Evolutionary conservation across 108 stramenopile species (phyloP).

Genomic region (Phaeodactylum tricornutum): DNA sequence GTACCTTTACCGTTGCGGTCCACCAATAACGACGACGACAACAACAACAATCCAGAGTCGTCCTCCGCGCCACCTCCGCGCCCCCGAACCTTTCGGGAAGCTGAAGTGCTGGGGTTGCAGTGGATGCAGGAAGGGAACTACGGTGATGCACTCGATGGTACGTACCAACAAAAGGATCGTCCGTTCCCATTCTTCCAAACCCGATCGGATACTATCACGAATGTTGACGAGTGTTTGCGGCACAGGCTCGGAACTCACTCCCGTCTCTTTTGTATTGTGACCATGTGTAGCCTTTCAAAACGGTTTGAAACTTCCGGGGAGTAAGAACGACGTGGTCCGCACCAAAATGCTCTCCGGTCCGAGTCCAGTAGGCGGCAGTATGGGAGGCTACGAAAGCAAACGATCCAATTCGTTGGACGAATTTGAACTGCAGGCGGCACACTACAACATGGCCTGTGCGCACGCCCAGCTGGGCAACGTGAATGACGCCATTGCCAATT

Average conservation of each 20-base stretch:
- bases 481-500: conserved; percentile 43
- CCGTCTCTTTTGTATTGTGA: conserved; percentile 7
- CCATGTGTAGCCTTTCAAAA: conserved; percentile 45
- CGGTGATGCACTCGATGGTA: conserved; percentile 61
- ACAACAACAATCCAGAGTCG: too few relatives aligned
- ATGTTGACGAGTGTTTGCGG: too few relatives aligned
- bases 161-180: too few relatives aligned
- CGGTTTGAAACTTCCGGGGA: conserved; percentile 68
- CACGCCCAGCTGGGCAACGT: conserved; percentile 51
- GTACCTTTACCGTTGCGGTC: too few relatives aligned
- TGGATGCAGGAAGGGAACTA: conserved; percentile 72
- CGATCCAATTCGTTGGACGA: conserved; percentile 48
- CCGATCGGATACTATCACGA: too few relatives aligned
- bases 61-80: too few relatives aligned
- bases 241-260: background rate
- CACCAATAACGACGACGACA: too few relatives aligned
- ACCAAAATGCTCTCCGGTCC: conserved; percentile 54
- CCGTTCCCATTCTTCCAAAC: too few relatives aligned
- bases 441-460: conserved; percentile 80
- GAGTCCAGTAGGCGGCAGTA: conserved; percentile 67
- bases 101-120: conserved; percentile 62
- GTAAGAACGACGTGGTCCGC: conserved; percentile 52
- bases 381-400: conserved; percentile 45
- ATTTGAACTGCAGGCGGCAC: conserved; percentile 75
- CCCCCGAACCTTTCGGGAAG: conserved; percentile 69